Evolutionary conservation across 2,329 filamentous ascomycete species (phyloP).

Genomic region (Nigrograna mackinnonii): DNA sequence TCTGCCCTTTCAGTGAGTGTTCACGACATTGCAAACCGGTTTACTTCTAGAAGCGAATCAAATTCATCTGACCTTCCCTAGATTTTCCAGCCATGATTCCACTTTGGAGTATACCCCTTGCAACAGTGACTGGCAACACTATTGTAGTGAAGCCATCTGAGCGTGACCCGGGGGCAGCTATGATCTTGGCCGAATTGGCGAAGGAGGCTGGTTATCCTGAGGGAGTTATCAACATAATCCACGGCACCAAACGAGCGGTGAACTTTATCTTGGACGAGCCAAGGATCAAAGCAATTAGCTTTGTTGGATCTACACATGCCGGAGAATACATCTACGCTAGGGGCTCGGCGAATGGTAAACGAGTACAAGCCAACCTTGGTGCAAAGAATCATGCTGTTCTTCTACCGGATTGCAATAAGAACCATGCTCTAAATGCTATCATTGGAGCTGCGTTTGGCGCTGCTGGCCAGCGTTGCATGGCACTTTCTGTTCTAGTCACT

Average conservation of each 20-base stretch:
- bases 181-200: constrained; percentile 82
- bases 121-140: constrained; percentile 82
- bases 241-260: constrained; percentile 80
- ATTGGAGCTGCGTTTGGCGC: constrained; percentile 83
- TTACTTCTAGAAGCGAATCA: too few relatives aligned
- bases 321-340: constrained; percentile 84
- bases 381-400: constrained; percentile 89
- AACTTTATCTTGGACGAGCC: constrained; percentile 87
- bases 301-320: constrained; percentile 85
- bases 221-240: constrained; percentile 81
- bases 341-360: constrained; percentile 83
- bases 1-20: constrained; percentile 80
- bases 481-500: constrained; percentile 79
- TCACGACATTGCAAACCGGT: background rate
- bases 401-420: constrained; percentile 86
- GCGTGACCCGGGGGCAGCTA: constrained; percentile 79
- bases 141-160: constrained; percentile 85
- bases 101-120: constrained; percentile 87
- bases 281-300: constrained; percentile 82
- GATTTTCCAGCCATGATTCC: constrained; percentile 93
- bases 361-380: constrained; percentile 84
- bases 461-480: constrained; percentile 86
- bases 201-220: constrained; percentile 80
- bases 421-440: constrained; percentile 83
- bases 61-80: constrained; percentile 33